These are phyloP conservation scores for Eragrostis curvula DNA, from an alignment of 176 grass and related monocot species.

Conservation along the genomic window DNA sequence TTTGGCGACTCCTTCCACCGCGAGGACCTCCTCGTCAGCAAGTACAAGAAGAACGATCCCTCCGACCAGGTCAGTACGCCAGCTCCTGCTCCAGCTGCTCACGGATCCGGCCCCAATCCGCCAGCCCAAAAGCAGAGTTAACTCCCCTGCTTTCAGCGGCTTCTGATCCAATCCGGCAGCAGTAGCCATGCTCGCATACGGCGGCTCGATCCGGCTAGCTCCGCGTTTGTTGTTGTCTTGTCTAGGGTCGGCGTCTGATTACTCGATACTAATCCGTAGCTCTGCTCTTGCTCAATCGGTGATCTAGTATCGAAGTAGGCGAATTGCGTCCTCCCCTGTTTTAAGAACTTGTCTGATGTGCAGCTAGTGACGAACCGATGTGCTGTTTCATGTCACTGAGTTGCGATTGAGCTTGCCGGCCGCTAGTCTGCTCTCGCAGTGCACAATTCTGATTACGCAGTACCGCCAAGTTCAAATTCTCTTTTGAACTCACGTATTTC, in stretches of 20 bases:
- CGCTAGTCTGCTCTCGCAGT: not conserved
- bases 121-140: not conserved
- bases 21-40: constrained; percentile 94
- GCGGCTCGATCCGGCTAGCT: constrained; percentile 35
- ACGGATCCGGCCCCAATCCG: not conserved
- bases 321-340: not conserved
- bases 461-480: not conserved
- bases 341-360: not conserved
- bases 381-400: not conserved
- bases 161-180: not conserved
- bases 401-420: not conserved
- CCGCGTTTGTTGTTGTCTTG: not conserved
- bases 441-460: not conserved
- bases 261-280: not conserved
- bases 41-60: constrained; percentile 83
- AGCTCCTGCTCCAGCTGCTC: not conserved
- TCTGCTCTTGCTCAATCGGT: constrained; percentile 26
- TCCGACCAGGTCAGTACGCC: constrained; percentile 69
- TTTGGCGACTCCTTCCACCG: constrained; percentile 82
- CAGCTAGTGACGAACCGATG: not conserved
- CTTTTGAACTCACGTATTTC: not conserved
- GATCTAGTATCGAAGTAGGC: not conserved
- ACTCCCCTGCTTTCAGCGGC: constrained; percentile 17
- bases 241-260: not conserved
- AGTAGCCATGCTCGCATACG: not conserved